Evolutionary conservation across 2,329 filamentous ascomycete genomes (phyloP).

Genomic region (Talaromyces sp.): DNA sequence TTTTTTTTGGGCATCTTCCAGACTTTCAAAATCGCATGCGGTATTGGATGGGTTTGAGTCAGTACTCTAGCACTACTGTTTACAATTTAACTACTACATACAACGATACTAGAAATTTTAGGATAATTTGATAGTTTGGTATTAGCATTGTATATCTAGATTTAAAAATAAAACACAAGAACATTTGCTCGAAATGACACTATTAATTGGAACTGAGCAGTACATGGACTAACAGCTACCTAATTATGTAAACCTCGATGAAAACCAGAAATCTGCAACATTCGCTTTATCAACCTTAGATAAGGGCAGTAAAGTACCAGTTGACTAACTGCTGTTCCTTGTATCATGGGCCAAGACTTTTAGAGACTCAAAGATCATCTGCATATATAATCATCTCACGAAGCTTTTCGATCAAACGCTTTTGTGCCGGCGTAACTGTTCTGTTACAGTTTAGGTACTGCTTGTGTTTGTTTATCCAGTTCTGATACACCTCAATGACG

Average conservation of each 20-base stretch:
- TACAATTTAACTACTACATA: neutral
- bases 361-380: too few relatives aligned
- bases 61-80: too few relatives aligned
- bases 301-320: neutral
- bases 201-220: neutral
- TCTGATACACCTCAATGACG: too few relatives aligned
- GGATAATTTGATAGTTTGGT: too few relatives aligned
- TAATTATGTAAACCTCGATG: neutral
- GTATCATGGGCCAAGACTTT: neutral
- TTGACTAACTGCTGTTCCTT: neutral
- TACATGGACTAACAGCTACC: neutral
- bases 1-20: too few relatives aligned
- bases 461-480: neutral
- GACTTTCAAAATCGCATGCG: too few relatives aligned
- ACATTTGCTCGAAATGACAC: neutral
- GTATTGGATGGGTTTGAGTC: too few relatives aligned
- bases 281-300: neutral
- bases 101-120: too few relatives aligned
- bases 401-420: neutral
- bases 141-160: neutral
- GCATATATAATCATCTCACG: neutral
- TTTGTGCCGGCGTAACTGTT: neutral
- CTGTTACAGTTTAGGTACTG: neutral
- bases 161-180: neutral
- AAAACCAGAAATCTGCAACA: neutral